Evolutionary conservation across 1,284 basidiomycete species (phyloP).

Genomic region (Crepidotus sp.): DNA sequence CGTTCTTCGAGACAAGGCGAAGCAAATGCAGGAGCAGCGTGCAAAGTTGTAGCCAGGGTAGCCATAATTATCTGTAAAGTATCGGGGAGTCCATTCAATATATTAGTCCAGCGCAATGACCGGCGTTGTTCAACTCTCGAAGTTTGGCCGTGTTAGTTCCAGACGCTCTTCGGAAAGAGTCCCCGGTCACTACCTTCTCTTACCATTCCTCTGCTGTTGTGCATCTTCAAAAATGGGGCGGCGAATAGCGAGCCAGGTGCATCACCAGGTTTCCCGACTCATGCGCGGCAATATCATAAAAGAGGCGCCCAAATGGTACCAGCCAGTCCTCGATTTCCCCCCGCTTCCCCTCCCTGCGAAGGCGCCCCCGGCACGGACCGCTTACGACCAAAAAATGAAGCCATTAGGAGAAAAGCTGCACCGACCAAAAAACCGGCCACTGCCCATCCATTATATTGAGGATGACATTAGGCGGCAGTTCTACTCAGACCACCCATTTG

Average conservation of each 20-base stretch:
- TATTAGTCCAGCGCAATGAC: too few species aligned
- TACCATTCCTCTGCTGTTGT: background rate
- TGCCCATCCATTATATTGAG: constrained; percentile 73
- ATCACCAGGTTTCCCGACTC: constrained; percentile 80
- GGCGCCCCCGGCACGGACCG: constrained; percentile 49
- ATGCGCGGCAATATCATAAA: constrained; percentile 64
- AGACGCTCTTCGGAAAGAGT: background rate
- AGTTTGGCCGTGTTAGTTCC: background rate
- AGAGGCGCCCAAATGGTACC: constrained; percentile 76
- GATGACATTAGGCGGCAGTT: constrained; percentile 86
- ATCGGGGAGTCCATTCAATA: too few species aligned
- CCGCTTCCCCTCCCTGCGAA: constrained; percentile 79
- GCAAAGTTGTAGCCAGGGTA: constrained; percentile 18
- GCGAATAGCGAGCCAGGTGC: constrained; percentile 80
- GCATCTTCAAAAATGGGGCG: constrained; percentile 29
- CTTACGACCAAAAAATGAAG: constrained; percentile 35
- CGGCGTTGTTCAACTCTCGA: too few species aligned
- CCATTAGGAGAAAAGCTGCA: constrained; percentile 28
- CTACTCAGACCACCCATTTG: constrained; percentile 94
- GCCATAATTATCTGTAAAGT: background rate
- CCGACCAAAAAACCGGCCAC: constrained; percentile 44
- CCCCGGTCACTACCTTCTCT: background rate
- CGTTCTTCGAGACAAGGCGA: constrained; percentile 33
- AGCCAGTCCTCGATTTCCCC: constrained; percentile 80
- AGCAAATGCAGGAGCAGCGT: constrained; percentile 12